Percentiles rank a stretch among this genome's conserved stretches.
phyloP scores from a whole-genome alignment of 148 eudicot species.

The Camellia japonica region DNA sequence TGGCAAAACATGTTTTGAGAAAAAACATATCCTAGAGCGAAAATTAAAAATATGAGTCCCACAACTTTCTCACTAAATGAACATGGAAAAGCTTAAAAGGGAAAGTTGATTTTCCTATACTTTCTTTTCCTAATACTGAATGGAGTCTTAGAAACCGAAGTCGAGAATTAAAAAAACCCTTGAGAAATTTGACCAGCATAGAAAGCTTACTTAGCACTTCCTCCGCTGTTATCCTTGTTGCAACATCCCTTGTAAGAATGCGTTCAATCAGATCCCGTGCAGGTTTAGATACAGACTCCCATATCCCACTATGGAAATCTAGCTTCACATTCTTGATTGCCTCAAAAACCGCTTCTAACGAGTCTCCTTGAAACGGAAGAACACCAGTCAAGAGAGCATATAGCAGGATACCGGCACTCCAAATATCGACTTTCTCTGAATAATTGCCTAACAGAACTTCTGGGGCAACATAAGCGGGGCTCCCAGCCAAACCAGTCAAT shows the following conservation, averaged over 20 bases:
- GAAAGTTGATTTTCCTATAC: no score
- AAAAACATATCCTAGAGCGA: no score
- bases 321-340: slow-evolving; percentile 70
- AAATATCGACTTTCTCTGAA: slow-evolving; percentile 82
- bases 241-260: slow-evolving; percentile 65
- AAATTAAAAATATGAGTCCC: no score
- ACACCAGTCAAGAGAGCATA: slow-evolving; percentile 76
- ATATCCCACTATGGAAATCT: slow-evolving; percentile 69
- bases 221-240: slow-evolving; percentile 68
- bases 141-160: not conserved
- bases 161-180: not conserved
- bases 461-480: slow-evolving; percentile 97
- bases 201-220: slow-evolving; percentile 76
- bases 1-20: no score
- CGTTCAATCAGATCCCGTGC: slow-evolving; percentile 75
- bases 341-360: slow-evolving; percentile 73
- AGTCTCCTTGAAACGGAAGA: slow-evolving; percentile 89
- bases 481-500: slow-evolving; percentile 85
- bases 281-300: slow-evolving; percentile 84
- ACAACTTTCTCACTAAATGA: no score
- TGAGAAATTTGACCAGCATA: not conserved
- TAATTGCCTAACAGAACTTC: slow-evolving; percentile 76
- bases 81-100: no score
- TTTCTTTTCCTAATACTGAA: no score
- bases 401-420: slow-evolving; percentile 96